phyloP scores from a whole-genome alignment of 2,329 filamentous ascomycete species.

The Penicillium sp. region DNA sequence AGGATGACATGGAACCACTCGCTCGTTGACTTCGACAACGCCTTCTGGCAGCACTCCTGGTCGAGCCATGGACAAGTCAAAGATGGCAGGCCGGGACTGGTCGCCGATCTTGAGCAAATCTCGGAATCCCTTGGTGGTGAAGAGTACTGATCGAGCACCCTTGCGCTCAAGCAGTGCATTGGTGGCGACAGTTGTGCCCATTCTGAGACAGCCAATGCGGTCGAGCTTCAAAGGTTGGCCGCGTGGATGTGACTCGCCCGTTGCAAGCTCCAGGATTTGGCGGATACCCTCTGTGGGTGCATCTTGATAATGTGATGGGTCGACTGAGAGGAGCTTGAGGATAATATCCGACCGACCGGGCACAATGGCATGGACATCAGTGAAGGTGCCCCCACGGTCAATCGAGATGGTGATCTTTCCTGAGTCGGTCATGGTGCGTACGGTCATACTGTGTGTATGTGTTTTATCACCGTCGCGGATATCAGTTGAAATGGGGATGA shows the following conservation, averaged over 20 bases:
- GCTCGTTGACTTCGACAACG: slow-evolving; percentile 84
- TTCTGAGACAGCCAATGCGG: slow-evolving; percentile 63
- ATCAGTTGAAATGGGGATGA: background rate
- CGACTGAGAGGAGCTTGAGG: slow-evolving; percentile 44
- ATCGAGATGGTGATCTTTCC: slow-evolving; percentile 41
- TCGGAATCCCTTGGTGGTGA: slow-evolving; percentile 84
- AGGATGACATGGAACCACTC: slow-evolving; percentile 72
- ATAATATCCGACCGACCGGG: slow-evolving; percentile 42
- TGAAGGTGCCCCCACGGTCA: slow-evolving; percentile 46
- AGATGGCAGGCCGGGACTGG: slow-evolving; percentile 85
- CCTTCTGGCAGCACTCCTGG: slow-evolving; percentile 82
- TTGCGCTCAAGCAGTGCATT: slow-evolving; percentile 89
- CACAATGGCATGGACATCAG: slow-evolving; percentile 42
- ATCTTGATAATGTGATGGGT: slow-evolving; percentile 45
- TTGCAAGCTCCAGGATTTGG: slow-evolving; percentile 60
- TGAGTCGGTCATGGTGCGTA: slow-evolving; percentile 26
- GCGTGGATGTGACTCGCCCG: slow-evolving; percentile 38
- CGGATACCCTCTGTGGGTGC: slow-evolving; percentile 77
- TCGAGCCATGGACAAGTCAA: slow-evolving; percentile 82
- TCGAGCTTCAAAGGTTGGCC: slow-evolving; percentile 39
- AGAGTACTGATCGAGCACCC: slow-evolving; percentile 81
- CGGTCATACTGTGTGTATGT: slow-evolving; percentile 21
- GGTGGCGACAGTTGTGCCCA: slow-evolving; percentile 92
- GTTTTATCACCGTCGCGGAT: background rate
- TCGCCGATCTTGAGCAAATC: slow-evolving; percentile 89